Percentiles rank a stretch among this genome's conserved stretches.
Evolutionary conservation across 441 rosid species (phyloP).

Genomic region (Corymbia citriodora): DNA sequence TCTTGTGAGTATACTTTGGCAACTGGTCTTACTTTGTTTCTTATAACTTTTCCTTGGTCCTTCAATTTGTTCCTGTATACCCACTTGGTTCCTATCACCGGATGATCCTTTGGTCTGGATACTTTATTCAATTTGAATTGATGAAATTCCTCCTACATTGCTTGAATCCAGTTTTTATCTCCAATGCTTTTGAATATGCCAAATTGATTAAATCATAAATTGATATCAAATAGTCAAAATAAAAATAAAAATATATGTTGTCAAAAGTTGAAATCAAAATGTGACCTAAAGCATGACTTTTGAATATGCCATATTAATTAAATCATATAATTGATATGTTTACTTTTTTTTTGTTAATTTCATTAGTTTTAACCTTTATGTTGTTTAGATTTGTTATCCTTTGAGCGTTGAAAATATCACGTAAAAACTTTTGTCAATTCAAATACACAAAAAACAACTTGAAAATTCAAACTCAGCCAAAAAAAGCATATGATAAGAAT

Average conservation of each 20-base stretch:
- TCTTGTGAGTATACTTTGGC: too few species aligned
- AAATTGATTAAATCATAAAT: too few species aligned
- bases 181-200: too few species aligned
- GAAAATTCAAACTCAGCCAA: neutral
- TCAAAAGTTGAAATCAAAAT: neutral
- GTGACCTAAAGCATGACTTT: neutral
- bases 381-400: neutral
- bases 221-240: neutral
- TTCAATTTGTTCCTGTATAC: too few species aligned
- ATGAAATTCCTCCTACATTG: too few species aligned
- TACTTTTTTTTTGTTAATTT: neutral
- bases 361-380: neutral
- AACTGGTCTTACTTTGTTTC: too few species aligned
- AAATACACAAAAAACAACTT: neutral
- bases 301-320: neutral
- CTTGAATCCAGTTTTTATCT: too few species aligned
- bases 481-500: neutral
- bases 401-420: neutral
- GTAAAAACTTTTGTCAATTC: neutral
- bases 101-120: too few species aligned
- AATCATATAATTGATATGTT: neutral
- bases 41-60: too few species aligned
- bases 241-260: neutral
- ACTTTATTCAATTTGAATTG: too few species aligned
- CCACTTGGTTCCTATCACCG: too few species aligned